Conservation (phyloP, 2,329 filamentous ascomycete genomes). For the Colletotrichum neosansevieriae region DNA sequence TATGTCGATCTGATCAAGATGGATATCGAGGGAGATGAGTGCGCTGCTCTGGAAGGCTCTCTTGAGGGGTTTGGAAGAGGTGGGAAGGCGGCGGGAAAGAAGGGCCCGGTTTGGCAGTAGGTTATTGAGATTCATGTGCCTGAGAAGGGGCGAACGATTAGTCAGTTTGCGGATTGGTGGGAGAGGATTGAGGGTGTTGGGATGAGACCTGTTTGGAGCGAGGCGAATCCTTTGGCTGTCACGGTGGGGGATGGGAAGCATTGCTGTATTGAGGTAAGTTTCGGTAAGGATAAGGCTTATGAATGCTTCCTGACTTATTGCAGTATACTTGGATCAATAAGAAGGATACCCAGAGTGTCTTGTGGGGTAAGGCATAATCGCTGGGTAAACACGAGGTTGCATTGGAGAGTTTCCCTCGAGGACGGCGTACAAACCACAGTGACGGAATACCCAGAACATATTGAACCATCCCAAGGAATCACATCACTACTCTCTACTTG, state of each 20-base stretch:
- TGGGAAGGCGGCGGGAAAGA: neutral
- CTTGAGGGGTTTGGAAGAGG: neutral
- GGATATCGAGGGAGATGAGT: conserved; percentile 53
- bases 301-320: neutral
- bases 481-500: too few relatives aligned
- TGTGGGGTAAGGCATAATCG: neutral
- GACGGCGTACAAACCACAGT: too few relatives aligned
- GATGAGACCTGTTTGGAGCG: conserved; percentile 1
- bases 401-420: too few relatives aligned
- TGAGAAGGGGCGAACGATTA: conserved; percentile 7
- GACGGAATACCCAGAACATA: too few relatives aligned
- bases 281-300: neutral
- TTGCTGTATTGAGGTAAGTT: conserved; percentile 10
- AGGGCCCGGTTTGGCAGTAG: conserved; percentile 33
- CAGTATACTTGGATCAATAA: conserved; percentile 19
- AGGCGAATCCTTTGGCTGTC: conserved; percentile 6
- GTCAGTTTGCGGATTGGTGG: conserved; percentile 12
- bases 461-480: too few relatives aligned
- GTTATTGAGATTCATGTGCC: conserved; percentile 35
- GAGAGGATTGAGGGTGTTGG: neutral
- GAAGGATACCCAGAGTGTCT: neutral
- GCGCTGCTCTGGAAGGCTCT: conserved; percentile 41
- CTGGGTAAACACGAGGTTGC: too few relatives aligned
- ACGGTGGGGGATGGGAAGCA: conserved; percentile 5
- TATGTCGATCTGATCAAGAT: conserved; percentile 55